phyloP scores from a whole-genome alignment of 306 rosid genomes.

The Trifolium dubium region DNA sequence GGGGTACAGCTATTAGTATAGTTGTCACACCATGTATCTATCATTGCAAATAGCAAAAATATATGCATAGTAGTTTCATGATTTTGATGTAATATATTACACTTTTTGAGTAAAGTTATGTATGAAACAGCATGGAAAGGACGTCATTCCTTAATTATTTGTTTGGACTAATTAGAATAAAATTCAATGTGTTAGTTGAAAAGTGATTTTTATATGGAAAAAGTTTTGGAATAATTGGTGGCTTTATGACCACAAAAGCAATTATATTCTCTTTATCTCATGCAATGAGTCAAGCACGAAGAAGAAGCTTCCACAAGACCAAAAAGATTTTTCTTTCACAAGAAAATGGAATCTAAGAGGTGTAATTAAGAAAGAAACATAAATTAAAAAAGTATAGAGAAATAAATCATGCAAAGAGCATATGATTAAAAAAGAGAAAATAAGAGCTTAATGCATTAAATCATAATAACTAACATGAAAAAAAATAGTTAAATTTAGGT shows the following conservation, averaged over 20 bases:
- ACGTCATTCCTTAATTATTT: slow-evolving; percentile 38
- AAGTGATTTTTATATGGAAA: slow-evolving; percentile 15
- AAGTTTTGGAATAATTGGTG: slow-evolving; percentile 44
- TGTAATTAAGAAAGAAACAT: background rate
- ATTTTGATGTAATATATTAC: slow-evolving; percentile 24
- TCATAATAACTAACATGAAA: too few species aligned
- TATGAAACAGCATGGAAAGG: slow-evolving; percentile 22
- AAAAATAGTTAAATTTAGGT: too few species aligned
- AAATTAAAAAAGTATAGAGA: background rate
- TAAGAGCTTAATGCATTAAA: too few species aligned
- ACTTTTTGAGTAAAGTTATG: slow-evolving; percentile 42
- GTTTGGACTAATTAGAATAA: slow-evolving; percentile 5
- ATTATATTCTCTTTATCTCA: slow-evolving; percentile 35
- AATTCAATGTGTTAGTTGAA: slow-evolving; percentile 30
- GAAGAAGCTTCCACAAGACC: slow-evolving; percentile 43
- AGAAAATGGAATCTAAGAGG: background rate
- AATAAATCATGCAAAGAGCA: too few species aligned
- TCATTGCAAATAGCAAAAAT: slow-evolving; percentile 16
- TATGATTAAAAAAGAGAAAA: too few species aligned
- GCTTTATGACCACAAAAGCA: slow-evolving; percentile 49
- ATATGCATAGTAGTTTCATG: slow-evolving; percentile 1
- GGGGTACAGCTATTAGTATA: slow-evolving; percentile 51
- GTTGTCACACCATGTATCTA: slow-evolving; percentile 41
- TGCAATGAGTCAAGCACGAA: background rate
- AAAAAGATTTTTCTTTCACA: background rate